These are phyloP conservation scores for Ligustrum vulgare DNA, from an alignment of 257 asterid genomes.

Conservation along the genomic window DNA sequence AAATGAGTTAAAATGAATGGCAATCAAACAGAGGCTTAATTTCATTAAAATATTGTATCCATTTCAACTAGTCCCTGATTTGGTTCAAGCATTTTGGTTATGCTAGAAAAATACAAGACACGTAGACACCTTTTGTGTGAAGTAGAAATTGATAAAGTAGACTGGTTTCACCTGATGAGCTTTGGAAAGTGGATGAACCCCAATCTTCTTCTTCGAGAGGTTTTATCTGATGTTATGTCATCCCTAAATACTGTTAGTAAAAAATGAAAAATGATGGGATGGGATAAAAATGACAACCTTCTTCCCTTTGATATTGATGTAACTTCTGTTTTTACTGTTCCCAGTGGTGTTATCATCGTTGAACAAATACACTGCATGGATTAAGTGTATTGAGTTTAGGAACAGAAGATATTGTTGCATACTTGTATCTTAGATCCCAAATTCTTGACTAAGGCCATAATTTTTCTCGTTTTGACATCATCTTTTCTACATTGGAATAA, in stretches of 20 bases:
- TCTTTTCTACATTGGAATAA: no score
- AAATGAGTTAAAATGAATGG: no score
- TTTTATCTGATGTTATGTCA: neutral
- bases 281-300: neutral
- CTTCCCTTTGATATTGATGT: neutral
- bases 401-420: neutral
- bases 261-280: neutral
- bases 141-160: neutral
- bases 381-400: neutral
- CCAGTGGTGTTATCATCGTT: neutral
- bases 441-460: neutral
- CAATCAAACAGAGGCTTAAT: neutral
- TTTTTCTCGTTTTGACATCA: neutral
- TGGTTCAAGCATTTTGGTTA: neutral
- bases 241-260: neutral
- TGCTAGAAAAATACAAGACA: neutral
- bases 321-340: neutral
- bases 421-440: neutral
- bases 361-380: neutral
- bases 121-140: neutral
- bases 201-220: neutral
- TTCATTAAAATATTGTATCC: neutral
- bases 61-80: neutral
- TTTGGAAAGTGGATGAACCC: neutral
- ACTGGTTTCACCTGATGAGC: neutral